Conservation (phyloP, 495 filamentous ascomycete species). For the Talaromyces liani region DNA sequence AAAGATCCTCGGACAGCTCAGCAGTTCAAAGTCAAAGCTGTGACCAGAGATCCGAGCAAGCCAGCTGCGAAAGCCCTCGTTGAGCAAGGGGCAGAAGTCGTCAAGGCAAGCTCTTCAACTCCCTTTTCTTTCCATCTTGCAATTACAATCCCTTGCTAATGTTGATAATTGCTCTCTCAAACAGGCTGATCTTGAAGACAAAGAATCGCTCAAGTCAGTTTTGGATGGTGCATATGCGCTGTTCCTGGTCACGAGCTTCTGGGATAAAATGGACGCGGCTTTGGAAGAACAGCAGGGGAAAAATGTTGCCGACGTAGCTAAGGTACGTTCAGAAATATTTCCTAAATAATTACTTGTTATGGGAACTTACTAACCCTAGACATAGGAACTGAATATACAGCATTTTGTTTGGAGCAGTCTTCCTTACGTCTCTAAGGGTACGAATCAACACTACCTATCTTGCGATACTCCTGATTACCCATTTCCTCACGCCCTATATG, state of each 20-base stretch:
- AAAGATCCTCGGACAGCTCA: constrained; percentile 7
- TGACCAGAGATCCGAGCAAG: constrained; percentile 17
- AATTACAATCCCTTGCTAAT: background rate
- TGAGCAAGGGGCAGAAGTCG: constrained; percentile 13
- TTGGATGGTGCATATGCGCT: constrained; percentile 46
- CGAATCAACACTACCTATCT: background rate
- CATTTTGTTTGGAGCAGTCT: constrained; percentile 7
- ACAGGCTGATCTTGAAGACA: constrained; percentile 43
- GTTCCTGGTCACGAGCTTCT: constrained; percentile 54
- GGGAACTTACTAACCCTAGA: background rate
- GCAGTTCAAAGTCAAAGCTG: constrained; percentile 15
- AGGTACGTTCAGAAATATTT: background rate
- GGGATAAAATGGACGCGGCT: constrained; percentile 29
- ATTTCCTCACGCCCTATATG: background rate
- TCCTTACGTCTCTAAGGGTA: constrained; percentile 2
- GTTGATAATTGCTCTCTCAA: background rate
- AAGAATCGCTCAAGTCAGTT: constrained; percentile 38
- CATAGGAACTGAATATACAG: background rate
- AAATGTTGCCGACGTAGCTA: constrained; percentile 44
- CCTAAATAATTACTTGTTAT: background rate
- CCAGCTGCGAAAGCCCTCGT: constrained; percentile 11
- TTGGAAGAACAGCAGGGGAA: constrained; percentile 46
- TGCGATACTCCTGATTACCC: background rate
- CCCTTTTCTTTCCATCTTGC: background rate
- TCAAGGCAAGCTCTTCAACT: background rate